Conservation (phyloP, 140 eudicot genomes). For the Stevia rebaudiana region DNA sequence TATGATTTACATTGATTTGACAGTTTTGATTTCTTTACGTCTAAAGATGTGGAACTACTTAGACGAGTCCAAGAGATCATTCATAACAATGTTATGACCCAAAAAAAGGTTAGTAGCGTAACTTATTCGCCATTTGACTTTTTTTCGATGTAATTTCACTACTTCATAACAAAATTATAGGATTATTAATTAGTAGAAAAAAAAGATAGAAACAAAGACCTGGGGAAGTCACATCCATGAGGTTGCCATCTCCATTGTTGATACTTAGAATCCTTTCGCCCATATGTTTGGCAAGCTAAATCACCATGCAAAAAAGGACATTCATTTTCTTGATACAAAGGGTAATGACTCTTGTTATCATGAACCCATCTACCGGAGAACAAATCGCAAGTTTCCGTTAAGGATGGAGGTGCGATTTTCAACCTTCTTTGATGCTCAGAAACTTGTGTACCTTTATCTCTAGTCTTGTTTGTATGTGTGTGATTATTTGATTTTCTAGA, state of each 20-base stretch:
- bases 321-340: constrained; percentile 48
- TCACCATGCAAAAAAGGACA: constrained; percentile 48
- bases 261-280: constrained; percentile 50
- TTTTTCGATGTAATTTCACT: too few species aligned
- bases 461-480: not conserved
- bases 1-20: too few species aligned
- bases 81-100: too few species aligned
- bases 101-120: too few species aligned
- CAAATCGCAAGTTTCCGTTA: constrained; percentile 40
- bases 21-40: too few species aligned
- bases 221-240: constrained; percentile 47
- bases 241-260: constrained; percentile 79
- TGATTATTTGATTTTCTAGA: not conserved
- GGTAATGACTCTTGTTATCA: constrained; percentile 48
- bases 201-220: constrained; percentile 18
- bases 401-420: constrained; percentile 9
- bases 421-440: constrained; percentile 26
- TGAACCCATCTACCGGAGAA: constrained; percentile 56
- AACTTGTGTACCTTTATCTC: not conserved
- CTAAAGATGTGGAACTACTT: too few species aligned
- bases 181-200: not conserved
- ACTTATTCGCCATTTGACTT: too few species aligned
- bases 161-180: too few species aligned
- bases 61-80: too few species aligned
- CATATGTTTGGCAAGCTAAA: constrained; percentile 51